Evolutionary conservation across 129 eudicot species (phyloP), one percentile per base, ranked within the genome.

Genomic region (Lactuca saligna): DNA sequence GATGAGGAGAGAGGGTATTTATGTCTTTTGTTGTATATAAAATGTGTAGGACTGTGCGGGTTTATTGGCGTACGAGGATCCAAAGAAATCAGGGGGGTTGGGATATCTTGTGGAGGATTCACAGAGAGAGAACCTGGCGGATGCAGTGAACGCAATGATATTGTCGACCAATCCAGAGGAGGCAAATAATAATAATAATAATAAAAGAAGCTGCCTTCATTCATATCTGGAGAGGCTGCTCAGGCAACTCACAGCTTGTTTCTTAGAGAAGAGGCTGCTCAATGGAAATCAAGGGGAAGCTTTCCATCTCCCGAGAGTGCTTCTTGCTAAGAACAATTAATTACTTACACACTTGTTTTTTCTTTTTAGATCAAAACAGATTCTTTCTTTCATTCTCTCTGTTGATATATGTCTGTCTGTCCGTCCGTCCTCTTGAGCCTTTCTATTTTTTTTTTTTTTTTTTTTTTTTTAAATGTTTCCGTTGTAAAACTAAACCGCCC

Each of bases 221-320:
- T 93, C 97, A 1, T 70, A 73, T 67, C 90, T 89, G 6, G 98
- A 93, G 75, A 87, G 77, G 65, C 75, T 93, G 32, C 75, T 89
- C 41, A 81, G 88, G 70, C 95, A 89, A 72, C 85, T 92, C 14
- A 82, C 79, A 31, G 91, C 96, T 50, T 89, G 98, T 75, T 78
- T 76, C 61, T 72, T 86, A 74, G 97, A 89, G 74, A 86, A 82
- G 64, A 72, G 96, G 74, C 63, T 75, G 2, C 80, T 87, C 54
- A 85, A 85, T 16, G 98, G 97, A 29, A 83, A 80, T 82, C 91
- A 89, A 77, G 98, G 98, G 20, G 98, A 93, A 85, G 92, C 87
- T 70, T 93, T 93, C 75, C 79, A 79, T 74, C 70, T 93, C 66
- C 75, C 71, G 46, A 74, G 78, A 70, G 73, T 86, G 31, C 88